Evolutionary conservation across 257 asterid species (phyloP), one percentile per base, ranked within the genome.

Genomic region (Gardenia jasminoides): DNA sequence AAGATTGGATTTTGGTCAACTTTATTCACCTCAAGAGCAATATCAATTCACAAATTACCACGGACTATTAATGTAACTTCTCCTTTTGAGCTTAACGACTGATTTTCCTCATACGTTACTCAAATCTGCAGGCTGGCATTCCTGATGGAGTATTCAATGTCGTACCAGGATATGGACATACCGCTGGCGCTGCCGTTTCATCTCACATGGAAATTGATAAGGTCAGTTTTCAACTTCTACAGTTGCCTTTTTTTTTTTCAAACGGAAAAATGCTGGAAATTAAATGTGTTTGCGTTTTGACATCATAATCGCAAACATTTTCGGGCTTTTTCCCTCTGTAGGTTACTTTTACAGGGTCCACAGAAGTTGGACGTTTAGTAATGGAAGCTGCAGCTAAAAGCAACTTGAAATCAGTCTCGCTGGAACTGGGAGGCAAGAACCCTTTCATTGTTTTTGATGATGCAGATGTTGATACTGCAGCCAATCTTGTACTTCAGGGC

Each of bases 371-470:
- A 58, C 86, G 90, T 39, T 74, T 78, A 5, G 72, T 87, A 59
- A 87, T 87, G 90, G 86, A 84, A 69, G 88, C 88, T 59, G 90
- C 90, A 79, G 88, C 88, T 1, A 31, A 44, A 31, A 87, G 90
- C 75, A 87, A 87, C 81, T 76, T 87, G 77, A 87, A 87, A 76
- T 84, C 88, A 31, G 90, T 87, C 10, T 82, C 84, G 22, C 82
- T 87, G 26, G 90, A 87, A 59, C 72, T 87, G 3, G 90, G 90
- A 65, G 90, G 90, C 68, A 87, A 87, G 78, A 80, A 84, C 13
- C 88, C 88, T 24, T 20, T 84, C 17, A 68, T 87, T 36, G 64
- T 87, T 26, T 87, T 87, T 28, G 74, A 84, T 33, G 90, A 87
- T 84, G 90, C 79, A 26, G 88, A 87, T 61, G 80, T 84, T 31